Conservation (phyloP, 208 protist species). For the Leishmania mexicana region DNA sequence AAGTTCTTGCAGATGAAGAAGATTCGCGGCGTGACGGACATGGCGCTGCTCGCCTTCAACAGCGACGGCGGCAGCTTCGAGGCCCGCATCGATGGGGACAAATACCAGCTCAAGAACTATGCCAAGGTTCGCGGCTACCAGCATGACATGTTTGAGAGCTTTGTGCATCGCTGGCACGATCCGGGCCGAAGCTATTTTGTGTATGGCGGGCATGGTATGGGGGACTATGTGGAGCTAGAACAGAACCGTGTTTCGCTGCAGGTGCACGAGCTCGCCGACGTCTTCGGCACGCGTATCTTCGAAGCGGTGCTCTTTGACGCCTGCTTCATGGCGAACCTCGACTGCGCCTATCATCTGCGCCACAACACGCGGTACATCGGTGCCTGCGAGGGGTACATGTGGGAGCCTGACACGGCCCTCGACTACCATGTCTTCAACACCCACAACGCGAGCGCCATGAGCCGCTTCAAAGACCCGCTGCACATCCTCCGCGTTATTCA, state of each 20-base stretch:
- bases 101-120: constrained; percentile 78
- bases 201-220: constrained; percentile 90
- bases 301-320: constrained; percentile 88
- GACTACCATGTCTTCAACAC: constrained; percentile 87
- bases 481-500: constrained; percentile 70
- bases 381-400: constrained; percentile 85
- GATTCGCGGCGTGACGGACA: constrained; percentile 69
- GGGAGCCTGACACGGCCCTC: constrained; percentile 77
- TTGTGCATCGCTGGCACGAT: constrained; percentile 69
- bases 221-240: constrained; percentile 86
- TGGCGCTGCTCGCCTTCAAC: constrained; percentile 88
- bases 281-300: constrained; percentile 68
- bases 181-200: constrained; percentile 81
- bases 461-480: constrained; percentile 61
- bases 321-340: constrained; percentile 89
- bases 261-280: constrained; percentile 66
- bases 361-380: constrained; percentile 86
- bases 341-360: constrained; percentile 84
- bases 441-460: constrained; percentile 75
- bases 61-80: constrained; percentile 86
- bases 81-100: constrained; percentile 74
- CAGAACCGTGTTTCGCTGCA: constrained; percentile 61
- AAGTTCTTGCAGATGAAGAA: constrained; percentile 91
- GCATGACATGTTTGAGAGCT: constrained; percentile 72
- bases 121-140: constrained; percentile 58